phyloP scores from a whole-genome alignment of 1,139 yeast genomes.

The Kodamaea suecica region DNA sequence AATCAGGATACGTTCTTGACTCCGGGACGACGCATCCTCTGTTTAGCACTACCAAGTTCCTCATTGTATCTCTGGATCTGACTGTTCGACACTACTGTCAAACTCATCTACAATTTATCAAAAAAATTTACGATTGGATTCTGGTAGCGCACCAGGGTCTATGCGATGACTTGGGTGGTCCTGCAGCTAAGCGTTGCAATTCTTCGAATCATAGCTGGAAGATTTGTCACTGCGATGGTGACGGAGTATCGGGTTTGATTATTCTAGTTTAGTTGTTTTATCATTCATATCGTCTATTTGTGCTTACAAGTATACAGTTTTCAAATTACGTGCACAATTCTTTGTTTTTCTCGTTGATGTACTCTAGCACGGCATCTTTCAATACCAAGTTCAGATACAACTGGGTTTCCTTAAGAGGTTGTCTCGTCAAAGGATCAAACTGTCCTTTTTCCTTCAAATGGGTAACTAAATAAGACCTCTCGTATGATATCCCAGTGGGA shows the following conservation, averaged over 20 bases:
- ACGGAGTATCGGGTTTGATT: too few species aligned
- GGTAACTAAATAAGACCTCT: conserved; percentile 35
- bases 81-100: too few species aligned
- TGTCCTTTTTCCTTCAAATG: conserved; percentile 34
- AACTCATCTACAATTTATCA: too few species aligned
- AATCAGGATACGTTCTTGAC: conserved; percentile 58
- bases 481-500: conserved; percentile 50
- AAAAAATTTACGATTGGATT: too few species aligned
- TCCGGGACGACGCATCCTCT: conserved; percentile 51
- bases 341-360: conserved; percentile 12
- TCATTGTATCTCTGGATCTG: too few species aligned
- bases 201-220: too few species aligned
- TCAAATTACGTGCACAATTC: conserved; percentile 1
- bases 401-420: conserved; percentile 34
- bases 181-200: neutral
- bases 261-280: too few species aligned
- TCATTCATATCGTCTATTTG: too few species aligned
- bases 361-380: conserved; percentile 37
- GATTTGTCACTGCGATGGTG: too few species aligned
- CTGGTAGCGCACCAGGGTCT: conserved; percentile 5
- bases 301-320: neutral
- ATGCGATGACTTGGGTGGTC: neutral
- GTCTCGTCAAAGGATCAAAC: conserved; percentile 42
- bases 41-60: conserved; percentile 56
- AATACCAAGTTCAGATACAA: conserved; percentile 43